A percentile compares a stretch with the other conserved stretches of the same genome.
Evolutionary conservation across 495 filamentous ascomycete genomes (phyloP).

Genomic region (Durotheca rogersii): DNA sequence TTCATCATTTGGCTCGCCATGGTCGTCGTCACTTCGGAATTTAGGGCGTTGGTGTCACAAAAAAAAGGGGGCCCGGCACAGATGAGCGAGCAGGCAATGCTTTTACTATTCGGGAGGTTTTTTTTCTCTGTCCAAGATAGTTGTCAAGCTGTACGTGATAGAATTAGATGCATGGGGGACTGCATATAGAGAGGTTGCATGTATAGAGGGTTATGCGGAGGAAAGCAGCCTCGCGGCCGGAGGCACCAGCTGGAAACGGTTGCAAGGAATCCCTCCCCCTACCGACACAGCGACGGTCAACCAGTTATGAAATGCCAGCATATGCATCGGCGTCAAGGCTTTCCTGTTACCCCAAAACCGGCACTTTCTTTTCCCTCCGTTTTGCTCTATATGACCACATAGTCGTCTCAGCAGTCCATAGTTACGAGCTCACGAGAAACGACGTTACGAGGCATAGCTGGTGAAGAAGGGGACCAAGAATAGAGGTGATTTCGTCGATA

Average conservation of each 20-base stretch:
- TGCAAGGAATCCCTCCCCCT: constrained; percentile 14
- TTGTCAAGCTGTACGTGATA: constrained; percentile 24
- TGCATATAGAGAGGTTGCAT: constrained; percentile 24
- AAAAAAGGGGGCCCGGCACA: constrained; percentile 10
- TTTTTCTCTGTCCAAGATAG: too few species aligned
- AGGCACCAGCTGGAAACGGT: constrained; percentile 7
- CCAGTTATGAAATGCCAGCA: constrained; percentile 32
- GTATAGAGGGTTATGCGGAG: constrained; percentile 28
- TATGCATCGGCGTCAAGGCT: constrained; percentile 28
- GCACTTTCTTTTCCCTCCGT: neutral
- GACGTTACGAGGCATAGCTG: neutral
- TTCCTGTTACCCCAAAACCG: constrained; percentile 13
- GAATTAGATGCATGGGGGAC: constrained; percentile 22
- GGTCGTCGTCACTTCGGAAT: constrained; percentile 5
- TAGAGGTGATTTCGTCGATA: too few species aligned
- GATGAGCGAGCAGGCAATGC: constrained; percentile 24
- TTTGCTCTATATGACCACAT: neutral
- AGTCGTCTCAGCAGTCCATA: neutral
- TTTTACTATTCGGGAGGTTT: too few species aligned
- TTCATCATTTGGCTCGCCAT: neutral
- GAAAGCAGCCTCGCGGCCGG: constrained; percentile 25
- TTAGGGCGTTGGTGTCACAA: constrained; percentile 16
- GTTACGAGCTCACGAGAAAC: neutral
- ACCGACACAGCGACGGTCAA: too few species aligned
- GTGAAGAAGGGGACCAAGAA: too few species aligned